phyloP scores from a whole-genome alignment of 73 alveolate genomes.

The Breviolum minutum region DNA sequence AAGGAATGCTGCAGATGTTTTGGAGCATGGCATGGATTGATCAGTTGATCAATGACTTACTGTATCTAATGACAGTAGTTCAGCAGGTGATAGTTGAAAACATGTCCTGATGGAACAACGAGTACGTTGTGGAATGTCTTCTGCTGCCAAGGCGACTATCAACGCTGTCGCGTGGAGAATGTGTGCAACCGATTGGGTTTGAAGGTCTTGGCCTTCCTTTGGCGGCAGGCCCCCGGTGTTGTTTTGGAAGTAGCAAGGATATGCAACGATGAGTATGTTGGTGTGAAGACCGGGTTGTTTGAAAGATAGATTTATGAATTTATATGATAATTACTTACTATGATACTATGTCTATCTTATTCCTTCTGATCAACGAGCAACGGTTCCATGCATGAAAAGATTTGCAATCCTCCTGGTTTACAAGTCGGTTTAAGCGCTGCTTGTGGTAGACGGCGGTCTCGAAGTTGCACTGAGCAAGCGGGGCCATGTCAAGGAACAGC shows the following conservation, averaged over 20 bases:
- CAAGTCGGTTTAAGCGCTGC: too few species aligned
- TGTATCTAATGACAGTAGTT: too few species aligned
- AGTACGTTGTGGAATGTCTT: too few species aligned
- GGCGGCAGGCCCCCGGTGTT: slow-evolving; percentile 52
- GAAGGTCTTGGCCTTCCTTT: slow-evolving; percentile 76
- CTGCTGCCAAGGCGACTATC: slow-evolving; percentile 29
- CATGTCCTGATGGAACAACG: too few species aligned
- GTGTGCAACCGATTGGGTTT: slow-evolving; percentile 38
- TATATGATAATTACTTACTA: not conserved
- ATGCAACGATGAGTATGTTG: not conserved
- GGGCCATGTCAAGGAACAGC: not conserved
- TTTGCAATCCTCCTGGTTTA: too few species aligned
- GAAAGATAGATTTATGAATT: too few species aligned
- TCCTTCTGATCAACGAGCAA: not conserved
- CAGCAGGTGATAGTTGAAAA: too few species aligned
- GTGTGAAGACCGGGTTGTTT: not conserved
- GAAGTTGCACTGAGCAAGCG: too few species aligned
- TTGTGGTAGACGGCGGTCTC: not conserved
- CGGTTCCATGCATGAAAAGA: not conserved
- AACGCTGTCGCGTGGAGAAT: slow-evolving; percentile 78
- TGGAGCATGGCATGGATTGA: not conserved
- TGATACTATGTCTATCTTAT: not conserved
- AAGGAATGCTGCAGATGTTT: too few species aligned
- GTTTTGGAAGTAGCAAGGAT: not conserved
- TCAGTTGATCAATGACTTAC: not conserved